Evolutionary conservation across 2,329 filamentous ascomycete species (phyloP), one percentile per base, ranked within the genome.

Genomic region (Microdochium paspali): DNA sequence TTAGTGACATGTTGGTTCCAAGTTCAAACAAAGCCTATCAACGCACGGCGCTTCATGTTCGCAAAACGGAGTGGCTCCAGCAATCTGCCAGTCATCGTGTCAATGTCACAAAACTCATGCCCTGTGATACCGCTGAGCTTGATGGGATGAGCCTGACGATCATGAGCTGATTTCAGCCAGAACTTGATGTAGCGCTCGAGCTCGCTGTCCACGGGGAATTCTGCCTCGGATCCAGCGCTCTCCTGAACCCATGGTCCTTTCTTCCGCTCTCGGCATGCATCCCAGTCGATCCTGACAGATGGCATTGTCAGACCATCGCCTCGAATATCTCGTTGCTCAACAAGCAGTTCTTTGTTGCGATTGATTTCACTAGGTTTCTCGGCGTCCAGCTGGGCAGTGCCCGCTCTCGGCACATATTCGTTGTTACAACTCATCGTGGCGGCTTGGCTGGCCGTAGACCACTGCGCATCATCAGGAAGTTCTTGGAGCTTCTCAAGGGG

Each of bases 71-170:
- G 32, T 0, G 65, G 64, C 0, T 54, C 39, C 15, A 70, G 26
- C 4, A 72, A 51, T 3, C 46, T 9, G 3, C 71, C 71, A 0
- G 58, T 66, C 1, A 42, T 20, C 0, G 70, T 58, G 44, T 74
- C 54, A 2, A 75, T 55, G 18, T 70, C 70, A 20, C 54, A 53
- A n/a, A 46, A 24, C 48, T 60, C 45, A 57, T 66, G 48, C 31
- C 64, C 35, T 4, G 3, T 7, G 18, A 10, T n/a, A 12, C 18
- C 15, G 4, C 4, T 7, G 18, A 40, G 10, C 18, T 15, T 18
- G 15, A 18, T 40, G 12, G 15, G 6, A 4, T 21, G 6, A 7
- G 10, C 15, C 10, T 20, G 35, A 7, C 15, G 18, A 12, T 46
- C 24, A 35, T 48, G 52, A 6, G 53, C 48, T 24, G 10, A 20